Conservation (phyloP, 495 filamentous ascomycete species). For the Usnea hakonensis region DNA sequence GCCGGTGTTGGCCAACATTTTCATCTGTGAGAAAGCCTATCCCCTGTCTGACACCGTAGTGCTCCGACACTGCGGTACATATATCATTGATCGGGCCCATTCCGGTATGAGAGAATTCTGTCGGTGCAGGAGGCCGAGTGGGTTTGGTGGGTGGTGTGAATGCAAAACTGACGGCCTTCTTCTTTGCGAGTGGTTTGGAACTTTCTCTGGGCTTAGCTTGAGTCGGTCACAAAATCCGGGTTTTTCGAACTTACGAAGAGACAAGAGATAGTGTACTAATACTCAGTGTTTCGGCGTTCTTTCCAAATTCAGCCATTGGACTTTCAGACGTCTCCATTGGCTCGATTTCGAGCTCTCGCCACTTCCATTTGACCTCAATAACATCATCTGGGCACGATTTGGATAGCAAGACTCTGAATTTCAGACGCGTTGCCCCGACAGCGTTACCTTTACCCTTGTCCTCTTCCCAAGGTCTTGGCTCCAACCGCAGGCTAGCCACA, state of each 20-base stretch:
- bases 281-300: not conserved
- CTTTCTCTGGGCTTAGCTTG: not conserved
- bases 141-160: not conserved
- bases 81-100: not conserved
- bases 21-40: constrained; percentile 4
- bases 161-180: not conserved
- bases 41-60: not conserved
- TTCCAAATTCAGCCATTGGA: not conserved
- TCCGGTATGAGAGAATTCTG: not conserved
- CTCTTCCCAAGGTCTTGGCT: constrained; percentile 12
- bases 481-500: constrained; percentile 20
- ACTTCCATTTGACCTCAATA: not conserved
- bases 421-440: not conserved
- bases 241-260: not conserved
- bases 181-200: not conserved
- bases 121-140: not conserved
- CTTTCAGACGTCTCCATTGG: not conserved
- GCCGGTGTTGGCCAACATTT: not conserved
- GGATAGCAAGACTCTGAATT: not conserved
- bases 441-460: not conserved
- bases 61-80: not conserved
- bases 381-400: not conserved
- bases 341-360: not conserved
- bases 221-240: not conserved
- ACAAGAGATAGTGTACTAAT: not conserved